Base-by-base conservation (phyloP, 495 filamentous ascomycete genomes). In the Penicillium bialowiezense region DNA sequence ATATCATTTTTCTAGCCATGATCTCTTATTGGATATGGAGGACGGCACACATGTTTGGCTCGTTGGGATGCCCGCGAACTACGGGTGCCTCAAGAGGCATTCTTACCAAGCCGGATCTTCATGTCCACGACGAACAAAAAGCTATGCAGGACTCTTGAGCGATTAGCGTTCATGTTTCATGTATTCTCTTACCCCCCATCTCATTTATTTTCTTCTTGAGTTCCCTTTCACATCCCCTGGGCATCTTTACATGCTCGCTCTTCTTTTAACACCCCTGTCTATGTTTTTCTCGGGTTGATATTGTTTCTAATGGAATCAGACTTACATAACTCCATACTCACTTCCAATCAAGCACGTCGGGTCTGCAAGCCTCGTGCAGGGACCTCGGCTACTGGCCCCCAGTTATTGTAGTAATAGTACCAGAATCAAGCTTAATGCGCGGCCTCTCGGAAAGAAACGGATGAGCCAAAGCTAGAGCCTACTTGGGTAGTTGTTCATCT, bases 271-370 rank as follows among this genome's bases (percentile, higher is more conserved):
- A 20, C 34, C 54, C 38, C 24, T 58, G 56, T 58, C 43, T 50
- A 51, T 54, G 46, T 56, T 34, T 58, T 59, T 63, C 36, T 48
- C 56, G 63, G 60, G 58, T 56, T 48, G 43, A 59, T 62, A 62
- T 64, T 57, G 50, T 59, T 48, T 57, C 47, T 50, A 67, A 59
- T 59, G 55, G 41, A 56, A 44, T 44, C 57, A 33, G 50, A 36
- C 46, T 55, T 52, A 44, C 46, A 55, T 52, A 48, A 50, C 42
- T 31, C 46, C 35, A 36, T 37, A 18, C 44, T 10, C 29, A 32
- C 5, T 10, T 32, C 37, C 13, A 39, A 23, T 33, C 19, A 33
- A 26, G 17, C 35, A 14, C 15, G 43, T 36, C 49, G 40, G 33
- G 26, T 51, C 39, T 39, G 54, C 35, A 41, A 54, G 44, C 44